phyloP scores from a whole-genome alignment of 2,329 filamentous ascomycete species.

The Pezicula carpinea region DNA sequence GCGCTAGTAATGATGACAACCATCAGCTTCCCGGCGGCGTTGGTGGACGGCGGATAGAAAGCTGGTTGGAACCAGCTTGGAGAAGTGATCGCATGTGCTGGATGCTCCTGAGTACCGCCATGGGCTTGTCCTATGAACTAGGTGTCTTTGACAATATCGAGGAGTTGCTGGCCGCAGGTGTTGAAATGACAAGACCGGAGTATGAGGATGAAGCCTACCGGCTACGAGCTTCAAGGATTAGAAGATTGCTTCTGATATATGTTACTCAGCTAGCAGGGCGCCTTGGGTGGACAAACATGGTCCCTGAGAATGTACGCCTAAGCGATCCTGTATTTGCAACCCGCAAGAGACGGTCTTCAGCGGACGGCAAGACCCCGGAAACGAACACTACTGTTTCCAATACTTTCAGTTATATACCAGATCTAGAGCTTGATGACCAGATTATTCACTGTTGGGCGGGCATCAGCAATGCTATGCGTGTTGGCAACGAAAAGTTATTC shows the following conservation, averaged over 20 bases:
- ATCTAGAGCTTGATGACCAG: constrained; percentile 62
- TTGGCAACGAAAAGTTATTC: constrained; percentile 85
- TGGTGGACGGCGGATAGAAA: constrained; percentile 81
- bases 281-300: constrained; percentile 89
- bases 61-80: constrained; percentile 96
- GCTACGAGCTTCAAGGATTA: constrained; percentile 74
- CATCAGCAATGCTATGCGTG: constrained; percentile 88
- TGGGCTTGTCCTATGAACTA: constrained; percentile 86
- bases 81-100: constrained; percentile 93
- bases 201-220: constrained; percentile 74
- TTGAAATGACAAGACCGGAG: constrained; percentile 56
- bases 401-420: constrained; percentile 61
- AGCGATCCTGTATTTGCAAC: constrained; percentile 51
- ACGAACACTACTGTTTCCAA: constrained; percentile 53
- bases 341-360: constrained; percentile 32
- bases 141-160: constrained; percentile 92
- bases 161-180: constrained; percentile 56
- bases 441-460: constrained; percentile 88
- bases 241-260: constrained; percentile 83
- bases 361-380: constrained; percentile 55
- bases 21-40: constrained; percentile 47
- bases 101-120: constrained; percentile 91
- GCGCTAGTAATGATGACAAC: constrained; percentile 39
- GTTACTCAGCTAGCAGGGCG: constrained; percentile 90
- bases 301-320: constrained; percentile 62